Evolutionary conservation across 2,329 filamentous ascomycete genomes (phyloP), one percentile per base, ranked within the genome.

Genomic region (Diaporthe destruens): DNA sequence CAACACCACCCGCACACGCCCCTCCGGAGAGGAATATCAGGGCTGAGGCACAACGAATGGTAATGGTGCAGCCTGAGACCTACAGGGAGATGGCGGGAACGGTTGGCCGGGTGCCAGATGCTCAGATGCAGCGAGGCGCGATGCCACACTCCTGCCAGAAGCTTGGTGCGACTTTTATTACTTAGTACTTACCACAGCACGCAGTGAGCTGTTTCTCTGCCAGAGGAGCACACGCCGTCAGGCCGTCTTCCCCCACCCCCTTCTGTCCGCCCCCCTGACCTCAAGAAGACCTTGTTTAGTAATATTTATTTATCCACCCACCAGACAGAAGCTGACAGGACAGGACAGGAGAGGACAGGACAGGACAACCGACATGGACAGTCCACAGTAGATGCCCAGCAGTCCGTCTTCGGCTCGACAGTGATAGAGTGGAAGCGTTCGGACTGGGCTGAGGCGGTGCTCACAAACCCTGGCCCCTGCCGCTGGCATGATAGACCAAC

Each of bases 1-100:
- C 57, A 63, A 65, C 42, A 65, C 42, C 29, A 34, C 42, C 42
- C 39, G 39, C 39, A 11, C 42, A 34, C 44, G 6, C 59, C 18
- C 66, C 54, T 36, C 20, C 39, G 23, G n/a, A 20, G 23, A 29
- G 18, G 42, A 66, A 25, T 23, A 12, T 54, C 71, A 67, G 61
- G 71, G 71, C 71, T 73, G 71, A 68, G 55, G 42, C 23, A 56
- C 57, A 56, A 61, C 55, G 51, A 69, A 57, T 59, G 66, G 49
- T 36, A 55, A 39, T 54, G 39, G 7, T 18, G 29, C 44, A 36
- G 55, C 49, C 56, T 69, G 57, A 63, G 61, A 65, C 61, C 61
- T 51, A 65, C 61, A 51, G 39, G 20, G 20, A 65, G 44, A 23
- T 34, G n/a, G 44, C 57, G 54, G 68, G 59, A 42, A 69, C 53